Evolutionary conservation across 2,329 filamentous ascomycete species (phyloP).

Genomic region (Fusarium decemcellulare): DNA sequence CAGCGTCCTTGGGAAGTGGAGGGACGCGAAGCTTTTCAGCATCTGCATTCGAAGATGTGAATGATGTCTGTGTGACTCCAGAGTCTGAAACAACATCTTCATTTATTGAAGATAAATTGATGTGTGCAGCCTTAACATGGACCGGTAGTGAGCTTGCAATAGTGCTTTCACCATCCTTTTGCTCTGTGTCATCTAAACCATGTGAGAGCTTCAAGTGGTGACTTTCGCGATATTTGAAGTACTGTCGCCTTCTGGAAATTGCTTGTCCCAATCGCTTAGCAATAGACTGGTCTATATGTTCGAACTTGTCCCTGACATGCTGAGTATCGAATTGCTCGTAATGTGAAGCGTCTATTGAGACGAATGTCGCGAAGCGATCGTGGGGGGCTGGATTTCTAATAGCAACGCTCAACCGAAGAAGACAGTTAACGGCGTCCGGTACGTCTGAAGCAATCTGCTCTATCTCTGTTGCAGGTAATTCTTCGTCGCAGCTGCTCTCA

Average conservation of each 20-base stretch:
- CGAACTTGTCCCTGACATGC: constrained; percentile 9
- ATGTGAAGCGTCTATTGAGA: accelerated
- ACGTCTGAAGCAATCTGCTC: background rate
- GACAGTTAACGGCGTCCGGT: constrained; percentile 7
- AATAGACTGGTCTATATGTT: accelerated
- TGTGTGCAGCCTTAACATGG: accelerated
- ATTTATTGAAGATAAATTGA: accelerated
- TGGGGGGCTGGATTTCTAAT: constrained; percentile 28
- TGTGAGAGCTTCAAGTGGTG: background rate
- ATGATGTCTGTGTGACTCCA: background rate
- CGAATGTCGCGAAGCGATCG: background rate
- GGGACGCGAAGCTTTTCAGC: accelerated
- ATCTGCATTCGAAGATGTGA: background rate
- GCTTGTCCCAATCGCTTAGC: constrained; percentile 6
- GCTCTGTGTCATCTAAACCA: accelerated
- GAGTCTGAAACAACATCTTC: background rate
- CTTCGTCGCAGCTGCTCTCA: accelerated
- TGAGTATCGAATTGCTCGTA: constrained; percentile 17
- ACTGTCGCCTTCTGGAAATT: background rate
- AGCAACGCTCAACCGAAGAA: background rate
- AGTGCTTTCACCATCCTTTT: background rate
- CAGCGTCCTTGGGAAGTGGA: background rate
- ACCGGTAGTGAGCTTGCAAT: background rate
- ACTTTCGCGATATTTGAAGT: constrained; percentile 23
- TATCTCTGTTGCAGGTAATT: background rate